phyloP scores from a whole-genome alignment of 345 rosid genomes.

The Draba incana region DNA sequence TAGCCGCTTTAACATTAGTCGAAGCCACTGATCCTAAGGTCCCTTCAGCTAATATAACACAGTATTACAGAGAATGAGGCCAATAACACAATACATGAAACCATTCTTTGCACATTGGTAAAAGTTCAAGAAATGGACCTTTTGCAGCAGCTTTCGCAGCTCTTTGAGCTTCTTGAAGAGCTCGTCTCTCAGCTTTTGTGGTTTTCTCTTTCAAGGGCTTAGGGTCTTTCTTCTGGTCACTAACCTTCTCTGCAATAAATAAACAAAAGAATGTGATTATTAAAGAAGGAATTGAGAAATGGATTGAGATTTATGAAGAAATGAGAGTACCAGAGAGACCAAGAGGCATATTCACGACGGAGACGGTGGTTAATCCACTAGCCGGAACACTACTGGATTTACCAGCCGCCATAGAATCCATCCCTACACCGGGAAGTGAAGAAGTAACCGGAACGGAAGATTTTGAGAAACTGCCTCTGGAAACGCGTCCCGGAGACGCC shows the following conservation, averaged over 20 bases:
- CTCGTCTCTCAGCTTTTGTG: conserved; percentile 91
- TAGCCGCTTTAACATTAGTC: conserved; percentile 53
- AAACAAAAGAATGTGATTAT: not conserved
- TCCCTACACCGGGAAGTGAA: conserved; percentile 48
- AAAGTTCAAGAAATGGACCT: conserved; percentile 48
- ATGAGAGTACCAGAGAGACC: conserved; percentile 54
- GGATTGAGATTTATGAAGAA: not conserved
- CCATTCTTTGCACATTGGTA: too few species aligned
- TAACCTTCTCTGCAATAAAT: conserved; percentile 55
- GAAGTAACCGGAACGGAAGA: conserved; percentile 39
- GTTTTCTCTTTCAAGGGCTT: conserved; percentile 81
- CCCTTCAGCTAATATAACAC: conserved; percentile 55
- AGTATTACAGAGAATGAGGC: conserved; percentile 1
- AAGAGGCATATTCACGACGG: conserved; percentile 63
- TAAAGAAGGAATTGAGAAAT: conserved; percentile 1
- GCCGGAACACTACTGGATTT: conserved; percentile 73
- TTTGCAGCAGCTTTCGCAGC: conserved; percentile 93
- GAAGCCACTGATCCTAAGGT: conserved; percentile 43
- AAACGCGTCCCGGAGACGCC: conserved; percentile 48
- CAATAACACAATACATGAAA: not conserved
- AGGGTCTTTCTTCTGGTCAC: conserved; percentile 50
- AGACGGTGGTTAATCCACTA: conserved; percentile 66
- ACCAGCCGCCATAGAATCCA: conserved; percentile 43
- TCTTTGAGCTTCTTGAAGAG: conserved; percentile 91
- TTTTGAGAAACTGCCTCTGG: conserved; percentile 47